Evolutionary conservation across 2,329 filamentous ascomycete species (phyloP), one percentile per base, ranked within the genome.

Genomic region (Fusarium zealandicum): DNA sequence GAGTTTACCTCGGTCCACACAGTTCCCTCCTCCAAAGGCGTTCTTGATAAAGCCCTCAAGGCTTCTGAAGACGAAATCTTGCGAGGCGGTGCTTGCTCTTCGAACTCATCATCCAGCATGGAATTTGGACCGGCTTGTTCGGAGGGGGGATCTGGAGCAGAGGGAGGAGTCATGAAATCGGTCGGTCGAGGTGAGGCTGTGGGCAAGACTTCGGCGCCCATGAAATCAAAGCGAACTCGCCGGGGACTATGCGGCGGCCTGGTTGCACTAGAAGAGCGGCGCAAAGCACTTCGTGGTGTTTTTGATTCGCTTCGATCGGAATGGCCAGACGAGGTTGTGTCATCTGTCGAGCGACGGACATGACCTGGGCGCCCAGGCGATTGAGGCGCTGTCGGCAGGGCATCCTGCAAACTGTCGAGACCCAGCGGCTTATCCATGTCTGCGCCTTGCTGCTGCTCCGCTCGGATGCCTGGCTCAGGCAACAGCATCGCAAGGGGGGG

Each of bases 161-260:
- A 56, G 50, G 66, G 63, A 7, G 66, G 67, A 33, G 63, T 56
- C 45, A 71, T 63, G 65, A 71, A 62, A 54, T 73, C 69, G 49
- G 73, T 62, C 49, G 69, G 58, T 56, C 78, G 76, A 39, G 84
- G 84, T 17, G 83, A 85, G 20, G 79, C 74, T 38, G 84, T 86
- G 16, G 85, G 83, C 51, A 86, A 72, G 30, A 88, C 82, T 65
- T 87, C 83, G 59, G 79, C 75, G 46, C 84, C 84, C 67, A 80
- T 79, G 38, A 87, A 80, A 31, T 85, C 80, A 59, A 88, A 88
- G 40, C 85, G 83, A 51, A 88, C 85, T 54, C 83, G 78, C 25
- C 84, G 79, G n/a, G 82, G 83, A 64, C 83, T 85, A 36, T 77
- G 75, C 6, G 72, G 73, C 46, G 79, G 77, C 42, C 76, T 80